Percentiles rank a stretch among this genome's conserved stretches.
phyloP scores from a whole-genome alignment of 1,139 yeast genomes.

The Yamadazyma dushanensis region DNA sequence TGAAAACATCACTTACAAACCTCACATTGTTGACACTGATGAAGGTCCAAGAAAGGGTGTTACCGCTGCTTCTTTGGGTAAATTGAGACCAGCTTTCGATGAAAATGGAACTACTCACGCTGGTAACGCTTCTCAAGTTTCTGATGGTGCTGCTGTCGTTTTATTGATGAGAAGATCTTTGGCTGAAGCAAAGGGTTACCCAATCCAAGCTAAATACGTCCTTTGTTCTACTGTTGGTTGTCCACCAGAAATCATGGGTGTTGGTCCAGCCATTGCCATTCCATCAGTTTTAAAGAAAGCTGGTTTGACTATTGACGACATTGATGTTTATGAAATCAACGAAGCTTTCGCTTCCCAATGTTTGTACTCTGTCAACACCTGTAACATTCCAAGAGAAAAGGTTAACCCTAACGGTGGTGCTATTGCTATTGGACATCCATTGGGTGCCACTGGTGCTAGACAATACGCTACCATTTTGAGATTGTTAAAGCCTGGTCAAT shows the following conservation, averaged over 20 bases:
- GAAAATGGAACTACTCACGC: conserved; percentile 86
- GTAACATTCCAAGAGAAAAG: conserved; percentile 66
- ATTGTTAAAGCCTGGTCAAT: conserved; percentile 75
- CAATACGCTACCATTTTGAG: conserved; percentile 86
- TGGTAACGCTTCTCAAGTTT: conserved; percentile 93
- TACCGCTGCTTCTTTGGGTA: conserved; percentile 70
- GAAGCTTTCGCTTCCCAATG: conserved; percentile 98
- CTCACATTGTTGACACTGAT: conserved; percentile 62
- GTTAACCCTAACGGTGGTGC: conserved; percentile 96
- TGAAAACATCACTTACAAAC: conserved; percentile 41
- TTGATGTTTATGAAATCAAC: conserved; percentile 80
- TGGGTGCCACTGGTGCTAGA: conserved; percentile 95
- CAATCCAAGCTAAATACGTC: conserved; percentile 71
- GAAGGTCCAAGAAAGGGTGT: conserved; percentile 93
- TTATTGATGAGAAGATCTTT: conserved; percentile 83
- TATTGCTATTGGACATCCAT: conserved; percentile 93
- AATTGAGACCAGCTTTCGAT: conserved; percentile 85
- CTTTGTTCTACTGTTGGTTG: conserved; percentile 82
- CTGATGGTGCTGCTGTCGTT: conserved; percentile 95
- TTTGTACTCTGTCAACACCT: conserved; percentile 65
- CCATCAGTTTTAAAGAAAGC: conserved; percentile 72
- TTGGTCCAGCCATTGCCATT: conserved; percentile 94
- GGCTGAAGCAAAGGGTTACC: conserved; percentile 72
- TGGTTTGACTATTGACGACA: conserved; percentile 63
- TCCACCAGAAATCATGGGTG: conserved; percentile 96